Base-by-base conservation (phyloP, 345 rosid genomes). In the Hypericum perforatum region DNA sequence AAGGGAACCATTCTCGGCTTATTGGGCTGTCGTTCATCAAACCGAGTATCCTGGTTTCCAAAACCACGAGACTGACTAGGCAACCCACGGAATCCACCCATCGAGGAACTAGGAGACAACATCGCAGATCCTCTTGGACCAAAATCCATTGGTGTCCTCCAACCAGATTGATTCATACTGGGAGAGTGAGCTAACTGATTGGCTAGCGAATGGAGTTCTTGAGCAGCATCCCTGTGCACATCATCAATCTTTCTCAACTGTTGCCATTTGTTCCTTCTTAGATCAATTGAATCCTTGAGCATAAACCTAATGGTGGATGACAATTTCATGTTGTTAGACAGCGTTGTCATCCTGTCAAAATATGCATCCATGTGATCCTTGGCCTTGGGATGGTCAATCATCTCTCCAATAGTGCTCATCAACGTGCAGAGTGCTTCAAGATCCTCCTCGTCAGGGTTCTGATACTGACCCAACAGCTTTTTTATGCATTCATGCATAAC, bases 161-260 rank as follows among this genome's bases (percentile, higher is more conserved):
- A 83, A 29, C 77, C 45, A 16, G 87, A 68, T 43, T 81, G 40
- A 73, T 69, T 85, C 53, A 77, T 74, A 6, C 75, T 74, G 32
- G 89, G 73, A 60, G 81, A 80, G 48, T 94, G 88, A 61, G 89
- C 60, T 52, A 74, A 76, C 83, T 95, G 77, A 61, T 76, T 64
- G n/a, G n/a, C n/a, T n/a, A n/a, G n/a, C n/a, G n/a, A n/a, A 48
- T 85, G 94, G 49, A 94, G 83, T 70, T 94, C 99, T 74, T 94
- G 95, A 54, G 89, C 95, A 64, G 95, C 51, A n/a, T n/a, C n/a
- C n/a, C n/a, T n/a, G n/a, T n/a, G n/a, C n/a, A n/a, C n/a, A n/a
- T n/a, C n/a, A n/a, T 89, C 99, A n/a, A 89, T 94, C 76, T 94
- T 94, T 73, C 95, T 82, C 78, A 95, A 77, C 62, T 94, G 92